Percentiles rank a stretch among this genome's conserved stretches.
Evolutionary conservation across 2,329 filamentous ascomycete species (phyloP).

Genomic region (Diplocarpon mali): DNA sequence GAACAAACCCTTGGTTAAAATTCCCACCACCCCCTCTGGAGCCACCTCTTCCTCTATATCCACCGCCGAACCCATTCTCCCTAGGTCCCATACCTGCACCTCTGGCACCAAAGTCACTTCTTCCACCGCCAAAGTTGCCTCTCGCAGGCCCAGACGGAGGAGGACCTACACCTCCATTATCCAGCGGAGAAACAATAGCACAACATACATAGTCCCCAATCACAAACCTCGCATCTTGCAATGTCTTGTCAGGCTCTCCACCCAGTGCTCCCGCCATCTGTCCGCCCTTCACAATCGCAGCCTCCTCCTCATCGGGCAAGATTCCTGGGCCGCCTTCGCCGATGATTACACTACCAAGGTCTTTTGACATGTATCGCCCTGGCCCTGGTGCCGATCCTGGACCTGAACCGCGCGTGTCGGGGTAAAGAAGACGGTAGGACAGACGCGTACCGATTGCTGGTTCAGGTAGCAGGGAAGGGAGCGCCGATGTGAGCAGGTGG

Average conservation of each 20-base stretch:
- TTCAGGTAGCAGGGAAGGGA: conserved; percentile 58
- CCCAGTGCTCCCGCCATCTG: conserved; percentile 31
- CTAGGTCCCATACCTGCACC: conserved; percentile 29
- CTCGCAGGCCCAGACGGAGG: conserved; percentile 38
- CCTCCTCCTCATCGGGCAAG: conserved; percentile 29
- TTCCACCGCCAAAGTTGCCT: conserved; percentile 27
- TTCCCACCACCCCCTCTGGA: conserved; percentile 30
- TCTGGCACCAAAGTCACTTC: conserved; percentile 28
- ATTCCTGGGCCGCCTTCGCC: conserved; percentile 43
- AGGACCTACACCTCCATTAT: conserved; percentile 63
- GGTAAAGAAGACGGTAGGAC: conserved; percentile 78
- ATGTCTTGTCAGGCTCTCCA: conserved; percentile 58
- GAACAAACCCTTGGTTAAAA: conserved; percentile 32
- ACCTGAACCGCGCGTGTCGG: conserved; percentile 40
- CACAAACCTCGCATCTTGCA: conserved; percentile 70
- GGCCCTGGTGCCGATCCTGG: conserved; percentile 27
- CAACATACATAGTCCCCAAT: conserved; percentile 83
- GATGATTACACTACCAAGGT: conserved; percentile 73
- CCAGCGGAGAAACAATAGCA: conserved; percentile 64
- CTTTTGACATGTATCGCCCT: conserved; percentile 62
- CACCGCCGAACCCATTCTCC: conserved; percentile 28
- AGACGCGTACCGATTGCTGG: conserved; percentile 73
- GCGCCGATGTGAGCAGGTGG: conserved; percentile 58
- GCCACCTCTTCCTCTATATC: conserved; percentile 28
- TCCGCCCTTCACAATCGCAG: conserved; percentile 24